Base-by-base conservation (phyloP, 2,329 filamentous ascomycete species). In the Penicillium paneum region DNA sequence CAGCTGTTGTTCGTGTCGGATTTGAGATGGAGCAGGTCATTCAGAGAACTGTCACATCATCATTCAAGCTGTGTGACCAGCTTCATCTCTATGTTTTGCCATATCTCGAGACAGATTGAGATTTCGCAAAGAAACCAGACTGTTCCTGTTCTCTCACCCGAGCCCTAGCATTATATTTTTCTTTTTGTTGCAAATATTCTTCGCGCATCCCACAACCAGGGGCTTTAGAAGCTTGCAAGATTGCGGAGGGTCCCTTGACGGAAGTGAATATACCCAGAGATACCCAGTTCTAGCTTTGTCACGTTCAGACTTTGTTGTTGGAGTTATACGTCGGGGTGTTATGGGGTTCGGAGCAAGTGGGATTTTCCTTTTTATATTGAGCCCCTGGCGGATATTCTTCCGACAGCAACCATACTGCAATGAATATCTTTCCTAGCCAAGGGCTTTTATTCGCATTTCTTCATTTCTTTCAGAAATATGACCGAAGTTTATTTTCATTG, bases 81-180 rank as follows among this genome's bases (percentile, higher is more conserved):
- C 29, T 35, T 36, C 28, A 38, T 36, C 13, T 38, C 43, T 28
- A 41, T 43, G 26, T 49, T 49, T 54, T 26, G 51, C 51, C 29
- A 29, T 49, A 29, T 46, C 49, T 46, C 35, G 36, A 46, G 40
- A 51, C 45, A 32, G n/a, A 42, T 43, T 32, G 51, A 38, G 45
- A 54, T 49, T 8, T 28, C 17, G 32, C 51, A 32, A 52, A 32
- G 29, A 38, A 49, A 43, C 38, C 39, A 49, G n/a, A 49, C 15
- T 45, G 40, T 32, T 34, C 26, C 15, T 35, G 34, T 35, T 36
- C 38, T 43, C 17, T 43, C 43, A 21, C 17, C 29, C 19, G 15
- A 32, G 19, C 13, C 32, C 19, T 52, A 43, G 45, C 49, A 39
- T 48, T 48, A n/a, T 43, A 32, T 42, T 17, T 24, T 19, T 35